A percentile compares a stretch with the other conserved stretches of the same genome.
These are phyloP conservation scores for Amniculicola lignicola DNA, from an alignment of 495 filamentous ascomycete genomes.

Conservation along the genomic window DNA sequence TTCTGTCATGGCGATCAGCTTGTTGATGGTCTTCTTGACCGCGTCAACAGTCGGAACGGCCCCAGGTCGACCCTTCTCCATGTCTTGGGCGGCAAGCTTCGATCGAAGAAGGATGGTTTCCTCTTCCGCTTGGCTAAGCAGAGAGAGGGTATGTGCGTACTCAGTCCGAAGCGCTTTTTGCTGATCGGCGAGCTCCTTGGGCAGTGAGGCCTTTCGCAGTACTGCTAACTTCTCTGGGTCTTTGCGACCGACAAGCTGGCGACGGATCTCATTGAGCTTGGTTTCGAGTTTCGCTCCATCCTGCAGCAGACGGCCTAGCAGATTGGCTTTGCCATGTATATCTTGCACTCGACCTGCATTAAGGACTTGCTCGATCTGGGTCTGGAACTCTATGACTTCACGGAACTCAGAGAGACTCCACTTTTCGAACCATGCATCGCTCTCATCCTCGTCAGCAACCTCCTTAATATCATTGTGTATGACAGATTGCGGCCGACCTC, in stretches of 20 bases:
- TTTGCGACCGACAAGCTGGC: constrained; percentile 57
- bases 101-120: constrained; percentile 76
- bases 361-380: constrained; percentile 56
- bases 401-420: constrained; percentile 70
- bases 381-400: constrained; percentile 57
- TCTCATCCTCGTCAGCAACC: constrained; percentile 44
- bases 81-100: constrained; percentile 60
- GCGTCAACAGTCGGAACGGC: constrained; percentile 83
- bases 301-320: constrained; percentile 58
- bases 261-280: constrained; percentile 70
- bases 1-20: constrained; percentile 90
- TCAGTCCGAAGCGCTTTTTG: constrained; percentile 76
- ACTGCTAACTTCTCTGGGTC: constrained; percentile 62
- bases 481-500: constrained; percentile 50
- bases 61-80: constrained; percentile 35
- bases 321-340: constrained; percentile 59
- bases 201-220: constrained; percentile 67
- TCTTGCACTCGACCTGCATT: constrained; percentile 62
- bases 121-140: constrained; percentile 75
- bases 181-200: constrained; percentile 72
- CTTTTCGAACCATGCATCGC: constrained; percentile 52
- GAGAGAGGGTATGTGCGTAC: constrained; percentile 65
- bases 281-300: constrained; percentile 65
- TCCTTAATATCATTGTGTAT: constrained; percentile 57
- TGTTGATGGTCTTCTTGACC: constrained; percentile 82